Percentiles rank a stretch among this genome's conserved stretches.
phyloP scores from a whole-genome alignment of 805 yeast genomes.

The Pichia insulana region DNA sequence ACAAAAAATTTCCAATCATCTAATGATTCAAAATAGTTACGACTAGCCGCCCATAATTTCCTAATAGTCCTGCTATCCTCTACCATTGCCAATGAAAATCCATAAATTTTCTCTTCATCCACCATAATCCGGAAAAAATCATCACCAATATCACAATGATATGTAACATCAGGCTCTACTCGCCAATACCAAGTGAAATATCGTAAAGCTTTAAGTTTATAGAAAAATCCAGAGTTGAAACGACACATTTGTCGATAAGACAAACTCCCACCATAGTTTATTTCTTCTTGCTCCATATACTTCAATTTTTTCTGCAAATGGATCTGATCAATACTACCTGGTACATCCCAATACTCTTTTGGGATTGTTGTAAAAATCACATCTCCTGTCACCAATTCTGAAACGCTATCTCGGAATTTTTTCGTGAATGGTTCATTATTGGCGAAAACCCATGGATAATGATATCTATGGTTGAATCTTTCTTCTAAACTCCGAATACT shows the following conservation, averaged over 20 bases:
- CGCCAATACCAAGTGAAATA: slow-evolving; percentile 50
- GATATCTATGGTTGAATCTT: slow-evolving; percentile 30
- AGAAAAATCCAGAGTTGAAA: slow-evolving; percentile 43
- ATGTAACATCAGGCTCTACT: slow-evolving; percentile 44
- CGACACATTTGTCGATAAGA: slow-evolving; percentile 66
- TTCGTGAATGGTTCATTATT: slow-evolving; percentile 38
- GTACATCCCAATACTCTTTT: slow-evolving; percentile 38
- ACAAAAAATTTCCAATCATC: slow-evolving; percentile 5
- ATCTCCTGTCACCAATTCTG: slow-evolving; percentile 32
- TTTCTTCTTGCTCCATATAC: slow-evolving; percentile 22
- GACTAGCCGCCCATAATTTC: slow-evolving; percentile 40
- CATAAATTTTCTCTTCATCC: slow-evolving; percentile 38
- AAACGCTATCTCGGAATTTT: slow-evolving; percentile 29
- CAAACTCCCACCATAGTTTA: slow-evolving; percentile 51
- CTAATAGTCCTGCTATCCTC: slow-evolving; percentile 41
- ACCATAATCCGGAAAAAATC: slow-evolving; percentile 44
- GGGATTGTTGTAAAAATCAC: slow-evolving; percentile 37
- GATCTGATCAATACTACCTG: slow-evolving; percentile 31
- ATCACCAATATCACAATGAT: slow-evolving; percentile 39
- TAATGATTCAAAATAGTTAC: slow-evolving; percentile 30
- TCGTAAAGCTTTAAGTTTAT: slow-evolving; percentile 35
- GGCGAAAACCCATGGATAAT: slow-evolving; percentile 38
- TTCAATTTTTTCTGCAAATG: slow-evolving; percentile 25
- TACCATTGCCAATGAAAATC: slow-evolving; percentile 41
- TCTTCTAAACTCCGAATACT: slow-evolving; percentile 31